Evolutionary conservation across 495 filamentous ascomycete species (phyloP).

Genomic region (Lasiosphaeris hirsuta): DNA sequence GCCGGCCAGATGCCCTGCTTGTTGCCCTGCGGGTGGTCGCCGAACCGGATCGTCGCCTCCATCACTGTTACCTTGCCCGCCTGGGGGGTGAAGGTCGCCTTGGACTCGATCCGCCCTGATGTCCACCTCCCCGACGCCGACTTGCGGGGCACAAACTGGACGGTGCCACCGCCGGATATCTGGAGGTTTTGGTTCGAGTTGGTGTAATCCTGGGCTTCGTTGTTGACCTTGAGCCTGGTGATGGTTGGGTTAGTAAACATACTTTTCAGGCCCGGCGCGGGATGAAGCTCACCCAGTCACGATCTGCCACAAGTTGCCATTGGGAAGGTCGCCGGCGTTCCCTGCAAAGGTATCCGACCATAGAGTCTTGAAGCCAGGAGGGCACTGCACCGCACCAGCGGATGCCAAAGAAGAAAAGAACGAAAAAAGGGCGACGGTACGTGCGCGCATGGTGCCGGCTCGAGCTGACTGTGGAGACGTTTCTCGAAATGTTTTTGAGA

Average conservation of each 20-base stretch:
- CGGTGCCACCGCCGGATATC: slow-evolving; percentile 43
- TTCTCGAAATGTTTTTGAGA: not conserved
- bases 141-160: slow-evolving; percentile 45
- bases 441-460: slow-evolving; percentile 19
- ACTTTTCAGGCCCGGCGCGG: not conserved
- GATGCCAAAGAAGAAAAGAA: slow-evolving; percentile 24
- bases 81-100: slow-evolving; percentile 38
- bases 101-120: slow-evolving; percentile 48
- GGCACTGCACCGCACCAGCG: slow-evolving; percentile 18
- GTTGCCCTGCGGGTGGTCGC: slow-evolving; percentile 23
- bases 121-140: slow-evolving; percentile 41
- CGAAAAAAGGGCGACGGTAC: slow-evolving; percentile 13
- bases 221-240: slow-evolving; percentile 38
- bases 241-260: not conserved
- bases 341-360: slow-evolving; percentile 31
- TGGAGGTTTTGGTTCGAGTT: slow-evolving; percentile 42
- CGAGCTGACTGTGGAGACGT: not conserved
- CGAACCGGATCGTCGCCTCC: slow-evolving; percentile 41
- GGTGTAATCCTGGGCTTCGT: slow-evolving; percentile 44
- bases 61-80: slow-evolving; percentile 40
- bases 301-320: slow-evolving; percentile 35
- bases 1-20: slow-evolving; percentile 54
- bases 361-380: slow-evolving; percentile 24
- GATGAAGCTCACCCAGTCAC: slow-evolving; percentile 28
- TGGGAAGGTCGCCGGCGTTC: slow-evolving; percentile 18